These are phyloP conservation scores for Cercospora sp. DNA, from an alignment of 2,329 filamentous ascomycete genomes.

Conservation along the genomic window DNA sequence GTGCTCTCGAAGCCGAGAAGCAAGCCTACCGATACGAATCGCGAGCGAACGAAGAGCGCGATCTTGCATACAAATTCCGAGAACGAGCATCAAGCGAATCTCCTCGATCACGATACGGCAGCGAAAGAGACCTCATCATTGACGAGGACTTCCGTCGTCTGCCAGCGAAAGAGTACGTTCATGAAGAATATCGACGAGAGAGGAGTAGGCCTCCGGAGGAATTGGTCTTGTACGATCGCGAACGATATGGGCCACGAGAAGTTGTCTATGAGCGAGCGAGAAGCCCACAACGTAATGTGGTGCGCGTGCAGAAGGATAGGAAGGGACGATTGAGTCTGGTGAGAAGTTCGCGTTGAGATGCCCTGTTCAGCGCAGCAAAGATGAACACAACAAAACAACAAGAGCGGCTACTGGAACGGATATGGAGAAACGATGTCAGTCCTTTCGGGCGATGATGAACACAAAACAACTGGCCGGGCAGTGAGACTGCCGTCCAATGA, in stretches of 20 bases:
- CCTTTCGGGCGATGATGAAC: background rate
- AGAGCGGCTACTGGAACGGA: background rate
- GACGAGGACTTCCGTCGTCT: slow-evolving; percentile 7
- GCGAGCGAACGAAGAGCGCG: slow-evolving; percentile 48
- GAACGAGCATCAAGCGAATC: slow-evolving; percentile 37
- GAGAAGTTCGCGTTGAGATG: slow-evolving; percentile 65
- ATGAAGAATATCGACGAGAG: slow-evolving; percentile 44
- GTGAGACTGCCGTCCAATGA: background rate
- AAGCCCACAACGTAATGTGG: slow-evolving; percentile 52
- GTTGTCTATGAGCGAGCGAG: slow-evolving; percentile 49
- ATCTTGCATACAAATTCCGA: slow-evolving; percentile 42
- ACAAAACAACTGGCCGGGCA: background rate
- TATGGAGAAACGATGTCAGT: background rate
- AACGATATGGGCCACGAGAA: slow-evolving; percentile 56
- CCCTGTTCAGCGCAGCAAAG: background rate
- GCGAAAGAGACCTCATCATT: background rate
- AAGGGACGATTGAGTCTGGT: slow-evolving; percentile 94
- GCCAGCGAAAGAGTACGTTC: slow-evolving; percentile 51
- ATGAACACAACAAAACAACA: background rate
- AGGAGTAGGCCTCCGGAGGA: slow-evolving; percentile 3
- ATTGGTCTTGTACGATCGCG: slow-evolving; percentile 50
- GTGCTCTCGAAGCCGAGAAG: slow-evolving; percentile 66
- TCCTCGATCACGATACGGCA: background rate
- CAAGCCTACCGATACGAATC: slow-evolving; percentile 59
- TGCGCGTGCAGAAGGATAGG: slow-evolving; percentile 81